phyloP scores from a whole-genome alignment of 257 asterid species.

The Petunia axillaris region DNA sequence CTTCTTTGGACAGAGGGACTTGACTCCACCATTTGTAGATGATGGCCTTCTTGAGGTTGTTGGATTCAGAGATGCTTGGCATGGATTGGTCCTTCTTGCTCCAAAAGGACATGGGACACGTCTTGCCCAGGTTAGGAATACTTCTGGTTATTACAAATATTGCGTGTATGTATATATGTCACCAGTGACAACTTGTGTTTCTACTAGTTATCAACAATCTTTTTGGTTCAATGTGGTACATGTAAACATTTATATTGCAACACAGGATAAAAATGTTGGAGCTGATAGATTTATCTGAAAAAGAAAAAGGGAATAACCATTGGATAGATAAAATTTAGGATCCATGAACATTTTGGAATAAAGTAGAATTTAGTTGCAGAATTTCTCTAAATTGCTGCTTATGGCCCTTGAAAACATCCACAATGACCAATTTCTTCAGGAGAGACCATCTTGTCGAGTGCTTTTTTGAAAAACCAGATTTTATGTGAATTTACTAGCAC shows the following conservation, averaged over 20 bases:
- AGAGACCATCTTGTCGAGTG: neutral
- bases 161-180: neutral
- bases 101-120: constrained; percentile 94
- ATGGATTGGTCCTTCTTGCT: constrained; percentile 72
- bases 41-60: constrained; percentile 83
- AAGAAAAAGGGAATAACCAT: neutral
- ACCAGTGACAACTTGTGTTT: neutral
- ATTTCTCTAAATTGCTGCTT: neutral
- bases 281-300: neutral
- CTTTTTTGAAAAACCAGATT: neutral
- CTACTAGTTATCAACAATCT: constrained; percentile 6
- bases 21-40: constrained; percentile 80
- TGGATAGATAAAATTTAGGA: neutral
- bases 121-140: constrained; percentile 73
- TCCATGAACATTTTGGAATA: neutral
- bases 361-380: neutral
- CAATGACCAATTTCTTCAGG: too few species aligned
- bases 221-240: neutral
- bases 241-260: neutral
- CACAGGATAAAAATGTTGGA: neutral
- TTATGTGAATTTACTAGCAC: neutral
- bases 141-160: neutral
- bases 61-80: constrained; percentile 95
- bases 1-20: constrained; percentile 57
- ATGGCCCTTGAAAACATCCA: too few species aligned